Conservation (phyloP, 306 rosid genomes). For the Adenanthera pavonina region DNA sequence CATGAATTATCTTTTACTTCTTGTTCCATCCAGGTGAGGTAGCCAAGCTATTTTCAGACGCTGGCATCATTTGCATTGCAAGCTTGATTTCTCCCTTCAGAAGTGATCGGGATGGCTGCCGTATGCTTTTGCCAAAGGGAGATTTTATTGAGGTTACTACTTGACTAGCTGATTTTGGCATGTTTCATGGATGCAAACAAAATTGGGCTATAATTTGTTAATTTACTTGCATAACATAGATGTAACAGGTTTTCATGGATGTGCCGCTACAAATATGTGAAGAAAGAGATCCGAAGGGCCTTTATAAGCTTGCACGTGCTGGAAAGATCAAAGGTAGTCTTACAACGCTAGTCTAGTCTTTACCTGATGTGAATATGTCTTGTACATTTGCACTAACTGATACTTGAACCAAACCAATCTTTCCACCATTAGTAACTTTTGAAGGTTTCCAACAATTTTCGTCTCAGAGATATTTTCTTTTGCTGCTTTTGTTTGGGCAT, state of each 20-base stretch:
- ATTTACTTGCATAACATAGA: constrained; percentile 20
- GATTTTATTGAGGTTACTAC: constrained; percentile 71
- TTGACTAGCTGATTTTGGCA: constrained; percentile 1
- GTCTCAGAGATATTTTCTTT: background rate
- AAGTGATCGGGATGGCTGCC: constrained; percentile 77
- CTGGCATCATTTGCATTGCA: constrained; percentile 78
- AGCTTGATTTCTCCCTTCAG: constrained; percentile 81
- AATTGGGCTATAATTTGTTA: constrained; percentile 9
- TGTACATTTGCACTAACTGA: background rate
- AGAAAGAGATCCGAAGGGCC: constrained; percentile 79
- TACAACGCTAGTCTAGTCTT: constrained; percentile 3
- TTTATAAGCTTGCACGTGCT: constrained; percentile 78
- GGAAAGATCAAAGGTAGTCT: constrained; percentile 73
- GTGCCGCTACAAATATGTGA: constrained; percentile 80
- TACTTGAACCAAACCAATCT: background rate
- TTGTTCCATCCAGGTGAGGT: constrained; percentile 63
- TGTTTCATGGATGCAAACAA: background rate
- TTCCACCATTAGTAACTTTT: constrained; percentile 1
- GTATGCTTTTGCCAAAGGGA: constrained; percentile 65
- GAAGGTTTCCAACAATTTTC: background rate
- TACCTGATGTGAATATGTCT: background rate
- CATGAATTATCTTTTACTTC: background rate
- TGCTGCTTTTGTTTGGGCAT: constrained; percentile 7
- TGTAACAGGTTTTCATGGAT: constrained; percentile 70
- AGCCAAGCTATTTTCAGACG: constrained; percentile 82